Evolutionary conservation across 2,329 filamentous ascomycete genomes (phyloP).

Genomic region (Colletotrichum kahawae): DNA sequence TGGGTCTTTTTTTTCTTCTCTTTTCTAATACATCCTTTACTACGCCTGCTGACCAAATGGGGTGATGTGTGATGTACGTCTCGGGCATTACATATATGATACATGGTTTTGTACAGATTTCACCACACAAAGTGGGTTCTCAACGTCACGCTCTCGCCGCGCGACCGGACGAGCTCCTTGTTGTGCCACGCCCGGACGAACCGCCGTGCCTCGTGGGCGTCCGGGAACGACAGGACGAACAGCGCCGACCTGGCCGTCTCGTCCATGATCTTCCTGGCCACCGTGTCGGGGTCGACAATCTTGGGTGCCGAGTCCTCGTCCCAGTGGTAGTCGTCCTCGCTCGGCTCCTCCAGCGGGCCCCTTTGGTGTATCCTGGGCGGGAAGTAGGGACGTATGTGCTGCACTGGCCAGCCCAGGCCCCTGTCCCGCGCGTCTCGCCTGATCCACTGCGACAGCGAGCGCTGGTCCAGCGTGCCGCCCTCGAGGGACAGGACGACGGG

Average conservation of each 20-base stretch:
- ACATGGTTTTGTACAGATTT: background rate
- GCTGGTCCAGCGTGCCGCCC: slow-evolving; percentile 31
- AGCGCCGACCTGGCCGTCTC: slow-evolving; percentile 23
- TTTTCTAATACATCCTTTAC: slow-evolving; percentile 42
- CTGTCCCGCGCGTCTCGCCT: slow-evolving; percentile 46
- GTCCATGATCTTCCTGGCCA: background rate
- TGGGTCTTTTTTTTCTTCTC: slow-evolving; percentile 32
- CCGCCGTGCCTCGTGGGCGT: slow-evolving; percentile 36
- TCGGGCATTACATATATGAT: background rate
- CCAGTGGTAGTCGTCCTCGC: background rate
- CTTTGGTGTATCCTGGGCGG: background rate
- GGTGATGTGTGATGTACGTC: background rate
- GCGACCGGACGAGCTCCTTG: slow-evolving; percentile 27
- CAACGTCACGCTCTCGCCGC: background rate
- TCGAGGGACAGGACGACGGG: slow-evolving; percentile 42
- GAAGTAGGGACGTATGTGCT: slow-evolving; percentile 18
- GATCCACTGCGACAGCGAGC: slow-evolving; percentile 41
- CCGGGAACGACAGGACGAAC: slow-evolving; percentile 38
- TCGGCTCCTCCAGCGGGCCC: background rate
- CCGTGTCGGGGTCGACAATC: background rate
- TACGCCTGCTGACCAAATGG: background rate
- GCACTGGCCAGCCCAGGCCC: slow-evolving; percentile 27
- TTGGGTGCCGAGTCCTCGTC: background rate
- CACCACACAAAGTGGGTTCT: slow-evolving; percentile 20
- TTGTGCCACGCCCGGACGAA: slow-evolving; percentile 49